Conservation (phyloP, 306 rosid species). For the Elaeagnus macrophylla region DNA sequence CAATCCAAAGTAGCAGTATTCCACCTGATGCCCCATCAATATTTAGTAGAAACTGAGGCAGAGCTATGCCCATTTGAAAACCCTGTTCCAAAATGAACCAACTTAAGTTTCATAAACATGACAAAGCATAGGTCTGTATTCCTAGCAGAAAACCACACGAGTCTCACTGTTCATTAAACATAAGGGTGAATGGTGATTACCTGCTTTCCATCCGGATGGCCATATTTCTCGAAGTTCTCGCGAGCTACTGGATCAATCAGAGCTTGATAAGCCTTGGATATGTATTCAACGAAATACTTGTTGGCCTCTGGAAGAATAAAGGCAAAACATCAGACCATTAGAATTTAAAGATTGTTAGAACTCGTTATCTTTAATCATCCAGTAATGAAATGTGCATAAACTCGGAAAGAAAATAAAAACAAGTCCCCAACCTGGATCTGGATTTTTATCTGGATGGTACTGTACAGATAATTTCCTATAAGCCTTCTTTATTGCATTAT, state of each 20-base stretch:
- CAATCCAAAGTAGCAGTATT: conserved; percentile 90
- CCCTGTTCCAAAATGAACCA: conserved; percentile 52
- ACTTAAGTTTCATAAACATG: conserved; percentile 12
- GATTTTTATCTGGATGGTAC: conserved; percentile 97
- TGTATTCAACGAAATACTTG: conserved; percentile 75
- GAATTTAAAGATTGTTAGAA: neutral
- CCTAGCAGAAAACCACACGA: conserved; percentile 8
- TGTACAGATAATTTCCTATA: conserved; percentile 81
- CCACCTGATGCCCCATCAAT: conserved; percentile 93
- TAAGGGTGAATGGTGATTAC: conserved; percentile 29
- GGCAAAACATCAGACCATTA: conserved; percentile 3
- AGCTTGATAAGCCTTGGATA: conserved; percentile 95
- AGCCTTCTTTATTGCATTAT: conserved; percentile 75
- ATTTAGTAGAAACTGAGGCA: conserved; percentile 81
- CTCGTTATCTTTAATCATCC: neutral
- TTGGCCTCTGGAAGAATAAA: conserved; percentile 53
- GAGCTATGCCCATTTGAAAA: conserved; percentile 98
- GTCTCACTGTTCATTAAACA: conserved; percentile 2
- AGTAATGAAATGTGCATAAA: conserved; percentile 11
- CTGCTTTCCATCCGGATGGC: conserved; percentile 98
- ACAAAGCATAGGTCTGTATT: neutral
- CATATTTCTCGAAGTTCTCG: conserved; percentile 91
- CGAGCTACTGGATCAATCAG: conserved; percentile 80
- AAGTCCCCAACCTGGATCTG: conserved; percentile 45
- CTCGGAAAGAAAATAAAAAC: neutral